Evolutionary conservation across 2,329 filamentous ascomycete species (phyloP).

Genomic region (Beauveria caledonica): DNA sequence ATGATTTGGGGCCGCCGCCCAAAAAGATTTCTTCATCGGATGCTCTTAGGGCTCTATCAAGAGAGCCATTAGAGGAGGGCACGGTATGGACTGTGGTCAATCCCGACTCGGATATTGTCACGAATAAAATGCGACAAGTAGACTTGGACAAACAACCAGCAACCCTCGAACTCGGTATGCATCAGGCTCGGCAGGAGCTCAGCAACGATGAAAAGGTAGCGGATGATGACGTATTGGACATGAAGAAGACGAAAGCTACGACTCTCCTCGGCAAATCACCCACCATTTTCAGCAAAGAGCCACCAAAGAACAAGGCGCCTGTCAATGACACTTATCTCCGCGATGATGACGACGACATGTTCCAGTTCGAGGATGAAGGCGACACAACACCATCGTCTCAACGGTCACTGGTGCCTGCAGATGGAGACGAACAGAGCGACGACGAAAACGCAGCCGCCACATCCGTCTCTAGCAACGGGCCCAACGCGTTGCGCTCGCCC

Average conservation of each 20-base stretch:
- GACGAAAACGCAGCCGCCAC: conserved; percentile 20
- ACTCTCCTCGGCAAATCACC: conserved; percentile 18
- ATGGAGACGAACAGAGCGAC: conserved; percentile 25
- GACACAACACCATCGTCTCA: conserved; percentile 23
- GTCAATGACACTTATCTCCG: conserved; percentile 14
- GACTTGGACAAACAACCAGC: conserved; percentile 13
- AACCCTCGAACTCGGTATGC: background rate
- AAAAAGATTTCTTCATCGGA: conserved; percentile 50
- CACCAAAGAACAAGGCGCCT: conserved; percentile 16
- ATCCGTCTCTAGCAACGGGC: background rate
- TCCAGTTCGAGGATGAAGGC: conserved; percentile 35
- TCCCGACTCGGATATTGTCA: conserved; percentile 21
- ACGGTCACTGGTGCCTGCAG: conserved; percentile 1
- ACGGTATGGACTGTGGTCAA: conserved; percentile 45
- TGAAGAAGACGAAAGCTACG: conserved; percentile 22
- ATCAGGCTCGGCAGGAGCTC: conserved; percentile 13
- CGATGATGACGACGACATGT: conserved; percentile 35
- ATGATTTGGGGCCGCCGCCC: conserved; percentile 32
- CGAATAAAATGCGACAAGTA: conserved; percentile 11
- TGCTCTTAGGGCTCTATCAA: conserved; percentile 42
- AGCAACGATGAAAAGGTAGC: conserved; percentile 18
- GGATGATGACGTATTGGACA: conserved; percentile 19
- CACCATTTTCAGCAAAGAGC: conserved; percentile 14
- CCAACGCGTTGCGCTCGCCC: conserved; percentile 16
- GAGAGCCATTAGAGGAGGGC: conserved; percentile 39